Base-by-base conservation (phyloP, 768 basidiomycete genomes). In the Podaxis rugospora region DNA sequence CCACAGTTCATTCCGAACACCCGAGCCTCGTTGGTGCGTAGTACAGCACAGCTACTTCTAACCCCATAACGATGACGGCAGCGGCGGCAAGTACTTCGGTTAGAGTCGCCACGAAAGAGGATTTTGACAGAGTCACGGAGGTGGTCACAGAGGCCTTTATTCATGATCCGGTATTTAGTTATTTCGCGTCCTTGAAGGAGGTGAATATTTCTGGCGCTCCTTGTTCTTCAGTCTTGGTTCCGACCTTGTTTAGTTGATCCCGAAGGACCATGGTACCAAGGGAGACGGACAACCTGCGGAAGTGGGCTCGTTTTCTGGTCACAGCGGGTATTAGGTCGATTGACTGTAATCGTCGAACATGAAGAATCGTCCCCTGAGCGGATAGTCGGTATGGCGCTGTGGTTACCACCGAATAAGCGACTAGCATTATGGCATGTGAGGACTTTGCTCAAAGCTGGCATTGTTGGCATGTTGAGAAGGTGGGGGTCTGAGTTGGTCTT, bases 101-200 rank as follows among this genome's bases (percentile, higher is more conserved):
- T 32, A 51, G 68, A 14, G 51, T 70, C 21, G 71, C 70, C 16
- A 67, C 57, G 14, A 59, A 62, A 16, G 65, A 67, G 23, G 73
- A 74, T 39, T 65, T 70, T 37, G 61, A 64, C 3, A 58, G 64
- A 18, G 64, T 73, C 7, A 59, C 65, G 7, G 54, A 64, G 21
- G 42, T 68, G 13, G 66, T 63, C 1, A 37, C 56, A 9, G 52
- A 62, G 32, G 74, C 74, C 4, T 75, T 74, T 61, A 51, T 66
- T 1, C 59, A 65, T 4, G 72, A 74, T 57, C 71, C 74, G 10
- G 67, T 69, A 4, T 66, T 69, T 51, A 69, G 70, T 40, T 75
- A 69, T 63, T 69, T 71, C 52, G 71, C 67, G 1, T 64, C 61
- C 40, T 62, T 70, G 39, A 60, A 62, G 16, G 62, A 70, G 64